These are phyloP conservation scores for Tricholoma hemisulphureum DNA, from an alignment of 768 basidiomycete species.

Conservation along the genomic window DNA sequence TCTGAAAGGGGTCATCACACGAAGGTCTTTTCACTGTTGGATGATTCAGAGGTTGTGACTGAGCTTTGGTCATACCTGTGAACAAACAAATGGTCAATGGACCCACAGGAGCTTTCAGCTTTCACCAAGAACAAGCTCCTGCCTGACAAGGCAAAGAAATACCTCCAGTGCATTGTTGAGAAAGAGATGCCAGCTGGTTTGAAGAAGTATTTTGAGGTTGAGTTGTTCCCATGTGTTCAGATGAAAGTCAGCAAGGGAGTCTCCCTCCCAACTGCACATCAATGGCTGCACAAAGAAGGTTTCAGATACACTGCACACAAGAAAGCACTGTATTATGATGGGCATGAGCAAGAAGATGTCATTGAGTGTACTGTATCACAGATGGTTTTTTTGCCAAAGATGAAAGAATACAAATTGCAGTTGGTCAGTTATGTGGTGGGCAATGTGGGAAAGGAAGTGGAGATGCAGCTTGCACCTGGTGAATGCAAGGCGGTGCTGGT, in stretches of 20 bases:
- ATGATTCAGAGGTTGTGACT: not conserved
- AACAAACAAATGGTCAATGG: constrained; percentile 7
- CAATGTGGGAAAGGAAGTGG: not conserved
- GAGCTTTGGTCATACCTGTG: not conserved
- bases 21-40: not conserved
- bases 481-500: not conserved
- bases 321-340: constrained; percentile 33
- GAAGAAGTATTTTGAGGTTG: too few species aligned
- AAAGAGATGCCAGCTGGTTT: constrained; percentile 25
- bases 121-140: constrained; percentile 17
- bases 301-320: constrained; percentile 23
- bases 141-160: too few species aligned
- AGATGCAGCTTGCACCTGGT: not conserved
- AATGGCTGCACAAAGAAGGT: constrained; percentile 22
- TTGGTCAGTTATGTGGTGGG: not conserved
- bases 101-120: constrained; percentile 20
- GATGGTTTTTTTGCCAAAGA: constrained; percentile 14
- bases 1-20: not conserved
- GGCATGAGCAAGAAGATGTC: constrained; percentile 8
- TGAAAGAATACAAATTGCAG: constrained; percentile 8
- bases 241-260: constrained; percentile 19
- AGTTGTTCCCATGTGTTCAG: constrained; percentile 19
- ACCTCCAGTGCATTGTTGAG: too few species aligned
- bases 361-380: not conserved
- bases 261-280: constrained; percentile 22